Evolutionary conservation across 805 yeast genomes (phyloP), one percentile per base, ranked within the genome.

Genomic region (Kazachstania psychrophila): DNA sequence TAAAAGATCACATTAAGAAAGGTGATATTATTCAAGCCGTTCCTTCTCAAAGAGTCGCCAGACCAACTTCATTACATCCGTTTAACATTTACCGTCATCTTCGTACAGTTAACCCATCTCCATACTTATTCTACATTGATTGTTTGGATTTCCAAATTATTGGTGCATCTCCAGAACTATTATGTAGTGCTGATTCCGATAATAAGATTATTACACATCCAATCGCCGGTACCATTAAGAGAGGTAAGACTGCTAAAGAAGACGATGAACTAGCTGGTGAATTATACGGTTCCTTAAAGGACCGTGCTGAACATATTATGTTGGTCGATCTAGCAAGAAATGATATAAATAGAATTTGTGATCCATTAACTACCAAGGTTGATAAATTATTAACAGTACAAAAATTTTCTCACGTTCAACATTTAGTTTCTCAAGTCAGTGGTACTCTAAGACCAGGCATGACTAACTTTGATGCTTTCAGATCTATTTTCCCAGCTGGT

Each of bases 401-500:
- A 64, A 73, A 95, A 55, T 92, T 92, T 54, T 82, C 94, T 13
- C 99, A 92, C 60, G 99, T 92, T 27, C 88, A 88, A 81, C 99
- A 92, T 62, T 68, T 92, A 48, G 96, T 89, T 2, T 82, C 95
- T 2, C 94, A 89, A 61, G 96, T 89, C 15, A 79, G 94, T 43
- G 99, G 99, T 11, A 84, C 79, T 2, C 67, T 92, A 51, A 72
- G 99, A 55, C 62, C 68, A 0, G 96, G 73, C 41, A 80, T 85
- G 66, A 79, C 89, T 10, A 71, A 97, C 46, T 92, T 92, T 55
- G 99, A 92, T 65, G 98, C 98, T 0, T 87, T 92, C 64, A 75
- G 98, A 58, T 87, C 96, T 3, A 85, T 92, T 38, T 92, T 92
- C 77, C 99, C 99, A 15, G 98, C 98, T 1, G 99, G 99, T 30